Evolutionary conservation across 768 basidiomycete species (phyloP).

Genomic region (Hypholoma fasciculare): DNA sequence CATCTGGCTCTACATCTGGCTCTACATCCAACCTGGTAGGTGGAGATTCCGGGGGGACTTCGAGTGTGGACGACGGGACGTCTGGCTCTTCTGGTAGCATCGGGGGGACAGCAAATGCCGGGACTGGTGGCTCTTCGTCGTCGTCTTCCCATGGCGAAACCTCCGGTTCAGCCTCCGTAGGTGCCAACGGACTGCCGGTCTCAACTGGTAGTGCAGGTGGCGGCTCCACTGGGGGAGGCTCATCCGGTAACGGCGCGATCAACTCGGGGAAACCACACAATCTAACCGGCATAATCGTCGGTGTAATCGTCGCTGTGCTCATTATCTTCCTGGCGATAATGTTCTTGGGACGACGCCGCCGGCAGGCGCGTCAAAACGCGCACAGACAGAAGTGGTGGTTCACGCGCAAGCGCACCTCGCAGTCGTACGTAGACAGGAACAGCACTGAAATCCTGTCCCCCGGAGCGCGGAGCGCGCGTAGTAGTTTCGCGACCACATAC

Average conservation of each 20-base stretch:
- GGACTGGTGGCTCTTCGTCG: no score
- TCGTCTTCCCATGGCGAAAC: not conserved
- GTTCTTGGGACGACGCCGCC: not conserved
- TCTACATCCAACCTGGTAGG: no score
- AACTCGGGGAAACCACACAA: not conserved
- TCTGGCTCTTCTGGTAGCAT: not conserved
- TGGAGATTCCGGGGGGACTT: no score
- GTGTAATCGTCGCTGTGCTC: not conserved
- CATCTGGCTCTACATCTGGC: no score
- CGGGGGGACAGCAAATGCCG: not conserved
- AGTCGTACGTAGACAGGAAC: not conserved
- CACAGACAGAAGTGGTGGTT: constrained; percentile 2
- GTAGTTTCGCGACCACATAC: constrained; percentile 67
- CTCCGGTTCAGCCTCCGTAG: not conserved
- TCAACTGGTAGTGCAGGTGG: not conserved
- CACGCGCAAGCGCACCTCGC: not conserved
- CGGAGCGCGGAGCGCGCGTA: constrained; percentile 39
- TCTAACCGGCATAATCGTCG: not conserved
- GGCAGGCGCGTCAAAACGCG: not conserved
- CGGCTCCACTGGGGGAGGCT: not conserved
- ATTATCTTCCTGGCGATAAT: constrained; percentile 2
- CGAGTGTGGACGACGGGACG: not conserved
- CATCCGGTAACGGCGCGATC: not conserved
- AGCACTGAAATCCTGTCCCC: constrained; percentile 1
- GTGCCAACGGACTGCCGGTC: constrained; percentile 2